phyloP scores from a whole-genome alignment of 2,329 filamentous ascomycete genomes.

The Dactylellina leptospora region DNA sequence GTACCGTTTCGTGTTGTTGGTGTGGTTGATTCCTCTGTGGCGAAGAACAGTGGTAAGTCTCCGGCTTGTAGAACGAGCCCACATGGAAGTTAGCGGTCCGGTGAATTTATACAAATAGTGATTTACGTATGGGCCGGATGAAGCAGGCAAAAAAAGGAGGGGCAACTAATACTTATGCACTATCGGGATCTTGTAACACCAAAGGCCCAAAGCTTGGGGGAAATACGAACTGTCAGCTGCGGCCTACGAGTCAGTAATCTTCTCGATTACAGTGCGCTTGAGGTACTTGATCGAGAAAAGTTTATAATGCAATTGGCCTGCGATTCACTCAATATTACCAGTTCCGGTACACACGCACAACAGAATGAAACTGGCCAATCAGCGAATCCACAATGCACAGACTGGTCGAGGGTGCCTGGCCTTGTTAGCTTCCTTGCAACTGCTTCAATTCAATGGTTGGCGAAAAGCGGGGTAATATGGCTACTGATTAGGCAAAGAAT shows the following conservation, averaged over 20 bases:
- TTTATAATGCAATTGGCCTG: conserved; percentile 28
- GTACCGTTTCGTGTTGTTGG: conserved; percentile 18
- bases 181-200: neutral
- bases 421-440: conserved; percentile 24
- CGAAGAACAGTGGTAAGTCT: conserved; percentile 20
- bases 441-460: conserved; percentile 2
- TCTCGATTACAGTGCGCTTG: conserved; percentile 6
- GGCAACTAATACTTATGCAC: neutral
- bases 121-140: neutral
- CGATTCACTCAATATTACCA: conserved; percentile 21
- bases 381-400: conserved; percentile 21
- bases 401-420: conserved; percentile 17
- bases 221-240: conserved; percentile 15
- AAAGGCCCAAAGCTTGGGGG: neutral
- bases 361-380: conserved; percentile 25
- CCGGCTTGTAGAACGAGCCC: conserved; percentile 20
- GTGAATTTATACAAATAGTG: neutral
- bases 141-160: neutral
- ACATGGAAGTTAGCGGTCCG: neutral
- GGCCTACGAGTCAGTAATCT: neutral
- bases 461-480: conserved; percentile 47
- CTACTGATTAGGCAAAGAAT: conserved; percentile 13
- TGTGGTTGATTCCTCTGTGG: neutral
- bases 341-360: conserved; percentile 27
- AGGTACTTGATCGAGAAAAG: conserved; percentile 29